Base-by-base conservation (phyloP, 129 eudicot species). In the Helichrysum umbraculigerum region DNA sequence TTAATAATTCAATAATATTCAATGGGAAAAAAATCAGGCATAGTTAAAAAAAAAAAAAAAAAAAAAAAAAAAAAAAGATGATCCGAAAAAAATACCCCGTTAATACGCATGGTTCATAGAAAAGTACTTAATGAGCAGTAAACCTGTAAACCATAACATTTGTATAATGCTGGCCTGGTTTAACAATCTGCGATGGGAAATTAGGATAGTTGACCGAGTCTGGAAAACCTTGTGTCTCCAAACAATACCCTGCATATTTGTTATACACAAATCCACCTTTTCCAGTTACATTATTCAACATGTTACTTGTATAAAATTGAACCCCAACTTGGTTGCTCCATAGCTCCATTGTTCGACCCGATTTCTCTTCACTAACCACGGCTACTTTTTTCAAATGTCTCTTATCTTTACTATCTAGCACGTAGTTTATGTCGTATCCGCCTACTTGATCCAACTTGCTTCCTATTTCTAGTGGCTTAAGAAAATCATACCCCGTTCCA, bases 141-240 rank as follows among this genome's bases (percentile, higher is more conserved):
- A 89, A 89, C 74, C 86, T 85, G 63, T 87, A 89, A 56, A 85
- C 83, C 96, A 89, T 89, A 72, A 87, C 68, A 74, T 89, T 81
- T 69, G 70, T 65, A 59, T 89, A 87, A 28, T 61, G 67, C 79
- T 87, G 82, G 58, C 96, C 91, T 1, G 87, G 88, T 34, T 83
- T 73, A 54, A 89, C 91, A 83, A 89, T 87, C 62, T 89, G 91
- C 3, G 91, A 87, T 67, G 96, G 96, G n/a, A 89, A 89, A 80
- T 83, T 81, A 0, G 86, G 87, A 17, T 87, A 86, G 62, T 89
- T 85, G 21, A 89, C 91, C 0, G 96, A 54, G 57, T 89, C 96
- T 0, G 96, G 96, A 57, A 87, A 89, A 7, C 96, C 96, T 58
- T 89, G 96, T 1, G 96, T 83, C 80, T 89, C 96, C 87, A 89